Conservation (phyloP, 331 rosid species). For the Pyrus hybrid region DNA sequence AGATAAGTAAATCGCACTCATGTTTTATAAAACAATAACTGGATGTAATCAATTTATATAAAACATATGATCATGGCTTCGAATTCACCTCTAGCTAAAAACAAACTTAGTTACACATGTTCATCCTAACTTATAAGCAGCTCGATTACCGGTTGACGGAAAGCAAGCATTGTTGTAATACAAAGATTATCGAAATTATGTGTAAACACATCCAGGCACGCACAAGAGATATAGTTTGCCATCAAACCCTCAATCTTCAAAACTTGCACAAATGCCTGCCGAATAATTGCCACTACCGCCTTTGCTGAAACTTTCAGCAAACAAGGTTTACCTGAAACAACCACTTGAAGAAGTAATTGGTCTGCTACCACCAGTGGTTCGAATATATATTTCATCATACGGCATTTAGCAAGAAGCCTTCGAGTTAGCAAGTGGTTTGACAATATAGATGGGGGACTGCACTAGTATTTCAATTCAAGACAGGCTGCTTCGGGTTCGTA, state of each 20-base stretch:
- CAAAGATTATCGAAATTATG: too few relatives aligned
- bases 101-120: too few relatives aligned
- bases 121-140: too few relatives aligned
- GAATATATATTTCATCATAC: not conserved
- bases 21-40: too few relatives aligned
- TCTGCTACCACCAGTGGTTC: not conserved
- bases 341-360: not conserved
- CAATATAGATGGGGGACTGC: not conserved
- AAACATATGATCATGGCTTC: too few relatives aligned
- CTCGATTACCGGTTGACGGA: too few relatives aligned
- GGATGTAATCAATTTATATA: too few relatives aligned
- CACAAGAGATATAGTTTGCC: not conserved
- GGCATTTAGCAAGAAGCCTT: constrained; percentile 7
- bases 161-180: too few relatives aligned
- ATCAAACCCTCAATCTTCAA: not conserved
- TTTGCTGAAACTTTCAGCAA: constrained; percentile 1
- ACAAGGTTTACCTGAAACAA: constrained; percentile 3
- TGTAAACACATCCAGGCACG: not conserved
- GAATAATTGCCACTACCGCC: constrained; percentile 5
- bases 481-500: constrained; percentile 68
- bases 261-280: not conserved
- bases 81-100: too few relatives aligned
- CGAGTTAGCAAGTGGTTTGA: not conserved
- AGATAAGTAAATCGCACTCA: too few relatives aligned
- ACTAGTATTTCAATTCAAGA: constrained; percentile 18